Percentiles rank a stretch among this genome's conserved stretches.
Conservation (phyloP, 2,329 filamentous ascomycete species). For the Fusarium transvaalense region DNA sequence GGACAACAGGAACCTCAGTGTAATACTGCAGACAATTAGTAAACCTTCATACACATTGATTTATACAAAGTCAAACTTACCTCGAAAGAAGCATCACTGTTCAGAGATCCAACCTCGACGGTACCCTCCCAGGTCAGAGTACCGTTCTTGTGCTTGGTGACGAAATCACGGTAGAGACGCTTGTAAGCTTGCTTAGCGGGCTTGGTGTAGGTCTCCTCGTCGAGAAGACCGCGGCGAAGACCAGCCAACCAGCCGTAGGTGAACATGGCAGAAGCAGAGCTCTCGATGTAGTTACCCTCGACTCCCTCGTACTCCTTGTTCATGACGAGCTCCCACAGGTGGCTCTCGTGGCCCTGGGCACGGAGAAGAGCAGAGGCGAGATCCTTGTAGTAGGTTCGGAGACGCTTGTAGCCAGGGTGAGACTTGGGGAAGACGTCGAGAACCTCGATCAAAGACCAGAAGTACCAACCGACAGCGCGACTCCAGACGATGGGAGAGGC, state of each 20-base stretch:
- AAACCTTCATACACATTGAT: no score
- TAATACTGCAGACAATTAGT: conserved; percentile 43
- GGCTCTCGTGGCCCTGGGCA: conserved; percentile 57
- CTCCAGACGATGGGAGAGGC: conserved; percentile 66
- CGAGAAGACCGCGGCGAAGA: conserved; percentile 48
- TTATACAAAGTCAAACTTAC: conserved; percentile 49
- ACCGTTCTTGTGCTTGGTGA: conserved; percentile 61
- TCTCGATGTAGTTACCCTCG: conserved; percentile 71
- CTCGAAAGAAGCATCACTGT: conserved; percentile 62
- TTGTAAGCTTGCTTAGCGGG: conserved; percentile 48
- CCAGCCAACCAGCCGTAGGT: conserved; percentile 64
- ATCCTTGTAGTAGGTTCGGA: conserved; percentile 53
- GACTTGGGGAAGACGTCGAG: conserved; percentile 59
- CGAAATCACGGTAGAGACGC: conserved; percentile 58
- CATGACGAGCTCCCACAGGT: conserved; percentile 72
- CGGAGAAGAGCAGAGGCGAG: conserved; percentile 45
- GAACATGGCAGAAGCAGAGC: conserved; percentile 70
- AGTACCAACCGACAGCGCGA: conserved; percentile 67
- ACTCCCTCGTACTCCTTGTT: conserved; percentile 60
- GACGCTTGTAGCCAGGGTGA: conserved; percentile 53
- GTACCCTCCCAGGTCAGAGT: conserved; percentile 65
- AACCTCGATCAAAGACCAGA: conserved; percentile 64
- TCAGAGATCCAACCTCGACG: conserved; percentile 64
- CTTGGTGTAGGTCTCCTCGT: conserved; percentile 34
- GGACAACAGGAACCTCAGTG: conserved; percentile 43